A percentile compares a stretch with the other conserved stretches of the same genome.
Evolutionary conservation across 768 basidiomycete genomes (phyloP).

Genomic region (Lentinus tigrinus): DNA sequence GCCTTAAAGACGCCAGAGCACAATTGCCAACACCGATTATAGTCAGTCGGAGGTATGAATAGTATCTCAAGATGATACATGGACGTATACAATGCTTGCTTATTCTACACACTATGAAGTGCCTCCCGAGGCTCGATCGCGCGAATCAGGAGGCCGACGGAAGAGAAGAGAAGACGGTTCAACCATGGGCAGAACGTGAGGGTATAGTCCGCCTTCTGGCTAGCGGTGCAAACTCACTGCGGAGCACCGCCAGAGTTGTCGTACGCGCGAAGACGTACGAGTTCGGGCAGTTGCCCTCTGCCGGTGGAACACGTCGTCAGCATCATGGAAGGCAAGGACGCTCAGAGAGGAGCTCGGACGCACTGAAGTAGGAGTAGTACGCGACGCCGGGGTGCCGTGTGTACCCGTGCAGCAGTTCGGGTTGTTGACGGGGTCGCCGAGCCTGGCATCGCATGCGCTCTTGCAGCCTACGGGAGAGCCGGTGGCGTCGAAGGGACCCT

Average conservation of each 20-base stretch:
- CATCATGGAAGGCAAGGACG: no score
- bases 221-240: slow-evolving; percentile 42
- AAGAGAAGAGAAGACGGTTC: no score
- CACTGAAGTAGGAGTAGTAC: slow-evolving; percentile 49
- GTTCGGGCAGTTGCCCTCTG: slow-evolving; percentile 44
- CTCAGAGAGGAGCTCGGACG: slow-evolving; percentile 13
- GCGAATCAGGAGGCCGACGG: no score
- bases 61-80: no score
- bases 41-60: no score
- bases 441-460: slow-evolving; percentile 41
- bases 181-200: slow-evolving; percentile 47
- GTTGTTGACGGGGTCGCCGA: slow-evolving; percentile 48
- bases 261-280: slow-evolving; percentile 52
- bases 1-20: no score
- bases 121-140: no score
- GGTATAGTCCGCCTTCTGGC: slow-evolving; percentile 40
- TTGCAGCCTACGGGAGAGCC: slow-evolving; percentile 43
- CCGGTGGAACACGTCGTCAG: not conserved
- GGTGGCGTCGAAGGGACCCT: slow-evolving; percentile 35
- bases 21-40: no score
- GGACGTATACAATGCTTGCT: no score
- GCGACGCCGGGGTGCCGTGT: slow-evolving; percentile 43
- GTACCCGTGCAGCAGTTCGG: slow-evolving; percentile 65
- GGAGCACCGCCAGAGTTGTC: slow-evolving; percentile 48
- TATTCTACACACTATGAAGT: no score